These are phyloP conservation scores for Podospora didyma DNA, from an alignment of 495 filamentous ascomycete species.

Conservation along the genomic window DNA sequence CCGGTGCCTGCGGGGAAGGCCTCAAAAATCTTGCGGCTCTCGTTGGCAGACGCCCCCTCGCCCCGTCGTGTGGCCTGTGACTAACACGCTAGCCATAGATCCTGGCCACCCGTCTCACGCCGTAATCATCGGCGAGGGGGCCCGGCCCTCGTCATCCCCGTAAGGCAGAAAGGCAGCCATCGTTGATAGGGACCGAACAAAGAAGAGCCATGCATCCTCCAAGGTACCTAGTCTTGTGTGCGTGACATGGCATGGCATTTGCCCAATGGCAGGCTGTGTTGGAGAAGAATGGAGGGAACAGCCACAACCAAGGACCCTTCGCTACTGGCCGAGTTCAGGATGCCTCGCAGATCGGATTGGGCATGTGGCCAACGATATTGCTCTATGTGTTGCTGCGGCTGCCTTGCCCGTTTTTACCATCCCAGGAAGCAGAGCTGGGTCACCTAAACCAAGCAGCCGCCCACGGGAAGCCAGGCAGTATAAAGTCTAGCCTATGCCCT, in stretches of 20 bases:
- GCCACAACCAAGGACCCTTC: background rate
- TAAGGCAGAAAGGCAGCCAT: too few relatives aligned
- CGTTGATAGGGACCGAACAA: too few relatives aligned
- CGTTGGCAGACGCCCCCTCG: background rate
- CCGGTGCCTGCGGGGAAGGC: background rate
- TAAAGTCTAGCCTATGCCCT: too few relatives aligned
- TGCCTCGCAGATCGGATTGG: background rate
- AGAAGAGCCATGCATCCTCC: too few relatives aligned
- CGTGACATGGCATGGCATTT: background rate
- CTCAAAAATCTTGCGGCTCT: background rate
- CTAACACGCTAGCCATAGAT: background rate
- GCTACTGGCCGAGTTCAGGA: background rate
- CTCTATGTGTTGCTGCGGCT: background rate
- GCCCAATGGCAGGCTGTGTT: background rate
- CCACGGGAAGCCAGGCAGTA: too few relatives aligned
- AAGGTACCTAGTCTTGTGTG: background rate
- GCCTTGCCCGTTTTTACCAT: background rate
- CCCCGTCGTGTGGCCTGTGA: background rate
- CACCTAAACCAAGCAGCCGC: too few relatives aligned
- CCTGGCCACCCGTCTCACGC: background rate
- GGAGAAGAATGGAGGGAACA: background rate
- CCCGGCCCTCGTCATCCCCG: too few relatives aligned
- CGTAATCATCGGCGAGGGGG: background rate
- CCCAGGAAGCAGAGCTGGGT: background rate
- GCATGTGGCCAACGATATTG: background rate